Conservation (phyloP, 306 rosid species). For the Medicago arabica region DNA sequence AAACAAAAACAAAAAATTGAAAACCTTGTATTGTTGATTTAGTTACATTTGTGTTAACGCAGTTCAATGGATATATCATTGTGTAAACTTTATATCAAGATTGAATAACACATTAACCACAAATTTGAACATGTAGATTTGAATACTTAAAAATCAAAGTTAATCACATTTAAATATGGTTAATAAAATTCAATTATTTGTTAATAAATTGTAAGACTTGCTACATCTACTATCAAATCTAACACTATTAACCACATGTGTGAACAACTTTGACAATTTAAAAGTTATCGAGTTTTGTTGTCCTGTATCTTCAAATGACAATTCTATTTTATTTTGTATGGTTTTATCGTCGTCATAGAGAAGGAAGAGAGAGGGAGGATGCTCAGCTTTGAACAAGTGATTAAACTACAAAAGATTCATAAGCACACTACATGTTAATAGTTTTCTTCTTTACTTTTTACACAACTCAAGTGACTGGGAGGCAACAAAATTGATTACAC, state of each 20-base stretch:
- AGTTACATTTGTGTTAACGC: too few species aligned
- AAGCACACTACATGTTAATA: conserved; percentile 22
- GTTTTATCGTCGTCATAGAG: background rate
- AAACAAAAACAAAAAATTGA: too few species aligned
- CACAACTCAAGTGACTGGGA: conserved; percentile 33
- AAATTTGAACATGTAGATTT: background rate
- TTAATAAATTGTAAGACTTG: too few species aligned
- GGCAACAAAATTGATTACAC: conserved; percentile 45
- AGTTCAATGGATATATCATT: too few species aligned
- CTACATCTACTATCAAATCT: too few species aligned
- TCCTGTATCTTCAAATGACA: background rate
- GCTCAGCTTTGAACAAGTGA: conserved; percentile 25
- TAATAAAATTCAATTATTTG: background rate
- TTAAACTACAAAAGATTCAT: conserved; percentile 31
- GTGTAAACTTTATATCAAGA: too few species aligned
- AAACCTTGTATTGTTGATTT: too few species aligned
- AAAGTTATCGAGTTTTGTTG: background rate
- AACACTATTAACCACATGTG: background rate
- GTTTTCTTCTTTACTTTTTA: conserved; percentile 28
- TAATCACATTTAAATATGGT: background rate
- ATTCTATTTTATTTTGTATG: background rate
- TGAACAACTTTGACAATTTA: background rate
- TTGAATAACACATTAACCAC: background rate
- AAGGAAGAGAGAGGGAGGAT: too few species aligned
- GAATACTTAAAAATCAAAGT: background rate